Conservation (phyloP, 768 basidiomycete species). For the Tricholoma bakamatsutake region DNA sequence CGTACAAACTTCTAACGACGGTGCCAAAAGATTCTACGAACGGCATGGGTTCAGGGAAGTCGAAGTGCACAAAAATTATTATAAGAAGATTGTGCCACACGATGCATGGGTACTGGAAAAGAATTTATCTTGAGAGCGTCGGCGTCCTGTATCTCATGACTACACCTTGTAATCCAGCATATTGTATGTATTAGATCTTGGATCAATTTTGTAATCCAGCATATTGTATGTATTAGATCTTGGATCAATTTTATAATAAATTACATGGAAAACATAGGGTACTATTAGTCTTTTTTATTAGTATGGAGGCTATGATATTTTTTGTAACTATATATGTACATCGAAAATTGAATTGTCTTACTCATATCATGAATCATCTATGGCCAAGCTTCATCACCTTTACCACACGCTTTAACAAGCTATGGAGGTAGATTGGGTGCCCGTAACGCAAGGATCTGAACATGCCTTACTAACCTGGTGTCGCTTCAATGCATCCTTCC, state of each 20-base stretch:
- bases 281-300: no score
- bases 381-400: conserved; percentile 50
- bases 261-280: not conserved
- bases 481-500: conserved; percentile 81
- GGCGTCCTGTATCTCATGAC: not conserved
- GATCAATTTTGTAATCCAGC: not conserved
- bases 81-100: conserved; percentile 82
- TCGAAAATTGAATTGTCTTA: not conserved
- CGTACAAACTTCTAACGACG: conserved; percentile 77
- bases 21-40: conserved; percentile 80
- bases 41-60: conserved; percentile 73
- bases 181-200: not conserved
- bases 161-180: not conserved
- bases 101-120: conserved; percentile 87
- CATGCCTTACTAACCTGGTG: conserved; percentile 55
- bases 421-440: conserved; percentile 23
- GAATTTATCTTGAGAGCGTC: conserved; percentile 8
- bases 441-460: conserved; percentile 2
- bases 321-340: not conserved
- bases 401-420: conserved; percentile 78
- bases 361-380: conserved; percentile 13
- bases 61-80: conserved; percentile 66
- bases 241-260: not conserved
- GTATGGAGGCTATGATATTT: not conserved
- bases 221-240: not conserved